phyloP scores from a whole-genome alignment of 345 rosid species.

The Brassica nigra region DNA sequence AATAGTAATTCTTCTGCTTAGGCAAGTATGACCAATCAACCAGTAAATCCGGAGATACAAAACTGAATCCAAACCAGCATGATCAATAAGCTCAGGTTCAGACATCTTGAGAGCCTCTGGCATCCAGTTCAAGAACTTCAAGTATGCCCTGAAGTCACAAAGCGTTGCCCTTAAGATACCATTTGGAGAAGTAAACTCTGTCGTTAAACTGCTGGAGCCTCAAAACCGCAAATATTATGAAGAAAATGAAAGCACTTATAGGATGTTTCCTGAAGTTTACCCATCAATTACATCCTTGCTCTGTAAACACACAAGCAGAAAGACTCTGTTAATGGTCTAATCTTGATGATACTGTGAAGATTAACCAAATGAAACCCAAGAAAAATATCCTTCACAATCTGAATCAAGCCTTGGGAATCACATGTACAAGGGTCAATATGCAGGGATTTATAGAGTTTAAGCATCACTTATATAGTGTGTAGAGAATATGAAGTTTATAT shows the following conservation, averaged over 20 bases:
- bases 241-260: slow-evolving; percentile 65
- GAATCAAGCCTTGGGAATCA: no score
- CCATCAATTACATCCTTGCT: slow-evolving; percentile 44
- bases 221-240: slow-evolving; percentile 77
- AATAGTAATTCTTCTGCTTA: slow-evolving; percentile 14
- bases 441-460: neutral
- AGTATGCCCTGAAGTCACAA: slow-evolving; percentile 79
- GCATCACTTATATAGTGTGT: neutral
- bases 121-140: slow-evolving; percentile 89
- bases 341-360: no score
- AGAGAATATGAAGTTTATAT: neutral
- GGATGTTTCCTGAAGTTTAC: slow-evolving; percentile 80
- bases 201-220: slow-evolving; percentile 94
- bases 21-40: slow-evolving; percentile 4
- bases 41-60: slow-evolving; percentile 90
- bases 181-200: slow-evolving; percentile 93
- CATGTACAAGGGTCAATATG: neutral
- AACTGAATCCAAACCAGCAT: slow-evolving; percentile 96
- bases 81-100: slow-evolving; percentile 88
- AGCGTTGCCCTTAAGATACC: slow-evolving; percentile 80
- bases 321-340: no score
- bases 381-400: no score
- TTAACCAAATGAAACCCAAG: no score
- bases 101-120: slow-evolving; percentile 92
- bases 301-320: neutral